These are phyloP conservation scores for Bruguiera hainesii DNA, from an alignment of 441 rosid genomes.

Conservation along the genomic window DNA sequence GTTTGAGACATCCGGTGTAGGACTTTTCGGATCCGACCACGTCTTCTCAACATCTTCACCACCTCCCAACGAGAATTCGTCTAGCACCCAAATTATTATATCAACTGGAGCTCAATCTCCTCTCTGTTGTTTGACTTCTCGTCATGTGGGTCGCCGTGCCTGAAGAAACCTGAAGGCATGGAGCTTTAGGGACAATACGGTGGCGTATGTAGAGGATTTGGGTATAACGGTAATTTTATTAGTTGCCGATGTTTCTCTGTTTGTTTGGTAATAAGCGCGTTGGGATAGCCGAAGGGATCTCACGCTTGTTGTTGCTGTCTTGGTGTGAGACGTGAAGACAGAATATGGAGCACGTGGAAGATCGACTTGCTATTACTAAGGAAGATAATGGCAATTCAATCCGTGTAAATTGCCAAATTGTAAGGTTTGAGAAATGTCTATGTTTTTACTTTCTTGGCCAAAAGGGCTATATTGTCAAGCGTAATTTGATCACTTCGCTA, in stretches of 20 bases:
- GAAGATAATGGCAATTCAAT: not conserved
- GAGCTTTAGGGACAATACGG: constrained; percentile 13
- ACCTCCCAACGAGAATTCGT: constrained; percentile 19
- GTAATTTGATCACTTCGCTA: not conserved
- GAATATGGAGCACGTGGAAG: constrained; percentile 27
- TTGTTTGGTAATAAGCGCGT: constrained; percentile 5
- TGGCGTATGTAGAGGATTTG: not conserved
- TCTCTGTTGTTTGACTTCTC: constrained; percentile 39
- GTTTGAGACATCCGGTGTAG: constrained; percentile 38
- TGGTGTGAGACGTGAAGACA: too few species aligned
- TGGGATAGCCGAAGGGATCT: not conserved
- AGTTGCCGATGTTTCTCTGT: not conserved
- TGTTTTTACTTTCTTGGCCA: not conserved
- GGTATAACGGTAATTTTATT: constrained; percentile 7
- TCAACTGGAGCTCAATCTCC: constrained; percentile 60
- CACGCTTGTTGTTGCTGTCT: not conserved
- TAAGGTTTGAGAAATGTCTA: not conserved
- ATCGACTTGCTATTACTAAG: constrained; percentile 7
- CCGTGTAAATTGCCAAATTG: not conserved
- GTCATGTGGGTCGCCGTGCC: constrained; percentile 38
- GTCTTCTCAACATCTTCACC: constrained; percentile 25
- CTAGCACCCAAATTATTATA: constrained; percentile 37
- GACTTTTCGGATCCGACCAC: constrained; percentile 31
- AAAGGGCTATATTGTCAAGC: not conserved
- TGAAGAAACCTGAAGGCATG: constrained; percentile 36